phyloP scores from a whole-genome alignment of 2,329 filamentous ascomycete genomes.

The Calonectria pteridis region DNA sequence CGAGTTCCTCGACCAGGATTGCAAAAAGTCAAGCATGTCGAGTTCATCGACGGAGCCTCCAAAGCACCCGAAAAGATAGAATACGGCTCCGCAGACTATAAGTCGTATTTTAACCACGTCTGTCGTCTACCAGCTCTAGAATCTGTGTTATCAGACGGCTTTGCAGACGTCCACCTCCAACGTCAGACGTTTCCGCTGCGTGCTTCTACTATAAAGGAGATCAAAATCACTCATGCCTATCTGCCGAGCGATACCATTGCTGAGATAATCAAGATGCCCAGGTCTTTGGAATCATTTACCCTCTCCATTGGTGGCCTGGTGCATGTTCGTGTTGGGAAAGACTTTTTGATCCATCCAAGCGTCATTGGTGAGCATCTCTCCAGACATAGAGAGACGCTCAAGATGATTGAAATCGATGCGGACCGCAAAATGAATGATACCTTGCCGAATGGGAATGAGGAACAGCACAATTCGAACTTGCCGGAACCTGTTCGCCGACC shows the following conservation, averaged over 20 bases:
- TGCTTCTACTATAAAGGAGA: neutral
- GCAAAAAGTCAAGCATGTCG: constrained; percentile 7
- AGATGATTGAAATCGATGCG: neutral
- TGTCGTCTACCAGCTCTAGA: constrained; percentile 12
- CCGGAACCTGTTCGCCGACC: too few relatives aligned
- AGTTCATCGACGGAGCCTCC: neutral
- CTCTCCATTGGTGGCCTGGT: constrained; percentile 1
- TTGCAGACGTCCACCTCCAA: neutral
- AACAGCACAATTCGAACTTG: neutral
- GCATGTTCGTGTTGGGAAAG: neutral
- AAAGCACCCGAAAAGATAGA: too few relatives aligned
- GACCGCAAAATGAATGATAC: neutral
- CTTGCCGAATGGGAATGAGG: too few relatives aligned
- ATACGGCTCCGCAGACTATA: too few relatives aligned
- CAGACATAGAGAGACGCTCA: constrained; percentile 2
- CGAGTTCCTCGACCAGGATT: constrained; percentile 10
- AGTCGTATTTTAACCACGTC: constrained; percentile 8
- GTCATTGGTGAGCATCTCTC: neutral
- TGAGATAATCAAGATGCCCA: neutral
- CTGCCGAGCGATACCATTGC: neutral
- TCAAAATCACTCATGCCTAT: constrained; percentile 1
- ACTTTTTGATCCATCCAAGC: neutral
- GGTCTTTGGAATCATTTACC: neutral
- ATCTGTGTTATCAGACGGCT: neutral
- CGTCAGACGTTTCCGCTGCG: neutral